A percentile compares a stretch with the other conserved stretches of the same genome.
Evolutionary conservation across 768 basidiomycete species (phyloP).

Genomic region (Phlebiopsis gigantea): DNA sequence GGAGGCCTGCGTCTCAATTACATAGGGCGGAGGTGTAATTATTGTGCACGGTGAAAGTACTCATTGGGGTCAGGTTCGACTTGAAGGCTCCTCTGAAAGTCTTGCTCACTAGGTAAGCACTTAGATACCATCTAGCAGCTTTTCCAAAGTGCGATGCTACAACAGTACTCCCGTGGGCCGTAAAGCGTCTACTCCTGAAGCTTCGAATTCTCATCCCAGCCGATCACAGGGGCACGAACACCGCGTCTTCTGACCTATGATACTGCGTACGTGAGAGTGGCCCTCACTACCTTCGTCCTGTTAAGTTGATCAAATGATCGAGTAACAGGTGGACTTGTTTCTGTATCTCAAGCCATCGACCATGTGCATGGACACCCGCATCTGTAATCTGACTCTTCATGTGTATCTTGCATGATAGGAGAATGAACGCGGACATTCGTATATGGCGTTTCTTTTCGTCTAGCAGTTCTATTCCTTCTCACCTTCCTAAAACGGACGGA

Average conservation of each 20-base stretch:
- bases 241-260: neutral
- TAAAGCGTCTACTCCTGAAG: neutral
- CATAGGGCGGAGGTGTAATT: neutral
- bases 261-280: neutral
- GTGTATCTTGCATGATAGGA: neutral
- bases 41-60: neutral
- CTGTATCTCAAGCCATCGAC: neutral
- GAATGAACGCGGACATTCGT: no score
- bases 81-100: no score
- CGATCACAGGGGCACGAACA: neutral
- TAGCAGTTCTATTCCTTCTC: no score
- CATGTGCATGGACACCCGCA: neutral
- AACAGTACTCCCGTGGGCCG: neutral
- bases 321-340: neutral
- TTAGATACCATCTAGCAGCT: neutral
- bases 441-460: no score
- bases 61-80: neutral
- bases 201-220: neutral
- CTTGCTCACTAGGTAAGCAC: neutral
- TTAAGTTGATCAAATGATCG: neutral
- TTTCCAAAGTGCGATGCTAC: no score
- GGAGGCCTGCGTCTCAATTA: neutral
- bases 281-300: neutral
- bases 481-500: no score
- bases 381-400: neutral